phyloP scores from a whole-genome alignment of 805 yeast species.

The Candida glaebosa region DNA sequence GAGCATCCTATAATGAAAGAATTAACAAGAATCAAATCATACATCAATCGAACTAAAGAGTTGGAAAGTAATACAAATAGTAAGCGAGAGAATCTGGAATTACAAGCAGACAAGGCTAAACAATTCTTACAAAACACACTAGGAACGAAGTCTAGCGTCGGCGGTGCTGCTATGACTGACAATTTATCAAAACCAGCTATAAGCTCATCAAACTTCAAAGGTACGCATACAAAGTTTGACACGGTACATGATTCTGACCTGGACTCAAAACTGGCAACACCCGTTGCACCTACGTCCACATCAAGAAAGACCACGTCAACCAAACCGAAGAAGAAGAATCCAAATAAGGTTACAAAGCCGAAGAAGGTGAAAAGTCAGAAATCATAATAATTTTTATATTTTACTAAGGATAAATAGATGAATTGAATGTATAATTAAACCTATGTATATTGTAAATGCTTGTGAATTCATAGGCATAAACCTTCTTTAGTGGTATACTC shows the following conservation, averaged over 20 bases:
- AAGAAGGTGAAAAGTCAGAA: not conserved
- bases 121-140: slow-evolving; percentile 45
- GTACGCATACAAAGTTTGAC: slow-evolving; percentile 36
- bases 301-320: not conserved
- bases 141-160: slow-evolving; percentile 27
- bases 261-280: slow-evolving; percentile 3
- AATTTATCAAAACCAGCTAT: slow-evolving; percentile 33
- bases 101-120: slow-evolving; percentile 37
- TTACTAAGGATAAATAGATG: not conserved
- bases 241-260: slow-evolving; percentile 11
- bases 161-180: slow-evolving; percentile 26
- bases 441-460: not conserved
- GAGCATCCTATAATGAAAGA: slow-evolving; percentile 66
- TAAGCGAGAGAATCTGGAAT: slow-evolving; percentile 15
- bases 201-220: slow-evolving; percentile 33
- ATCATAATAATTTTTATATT: too few relatives aligned
- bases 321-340: not conserved
- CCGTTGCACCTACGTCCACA: not conserved
- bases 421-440: not conserved
- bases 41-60: slow-evolving; percentile 56
- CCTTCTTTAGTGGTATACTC: too few relatives aligned
- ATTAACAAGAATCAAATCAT: slow-evolving; percentile 60
- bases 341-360: not conserved
- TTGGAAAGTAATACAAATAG: slow-evolving; percentile 22
- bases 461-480: too few relatives aligned